These are phyloP conservation scores for Inga oerstediana DNA, from an alignment of 306 rosid genomes.

Conservation along the genomic window DNA sequence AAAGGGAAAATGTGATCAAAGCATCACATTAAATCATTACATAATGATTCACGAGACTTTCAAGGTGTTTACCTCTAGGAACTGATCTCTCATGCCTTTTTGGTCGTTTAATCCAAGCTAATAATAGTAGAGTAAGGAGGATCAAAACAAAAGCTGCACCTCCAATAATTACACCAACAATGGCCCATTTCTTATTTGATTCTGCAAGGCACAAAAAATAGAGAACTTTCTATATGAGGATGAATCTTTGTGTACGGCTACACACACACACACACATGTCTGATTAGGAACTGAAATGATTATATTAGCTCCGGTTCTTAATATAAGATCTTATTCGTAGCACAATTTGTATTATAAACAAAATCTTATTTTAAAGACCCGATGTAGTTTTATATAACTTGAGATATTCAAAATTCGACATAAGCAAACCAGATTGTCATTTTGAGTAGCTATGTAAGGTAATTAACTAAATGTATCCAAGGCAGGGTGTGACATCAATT, in stretches of 20 bases:
- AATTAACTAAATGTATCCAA: no score
- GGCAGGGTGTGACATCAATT: not conserved
- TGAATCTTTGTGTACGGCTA: no score
- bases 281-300: no score
- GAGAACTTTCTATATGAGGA: no score
- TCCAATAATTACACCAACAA: not conserved
- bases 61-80: not conserved
- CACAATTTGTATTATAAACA: no score
- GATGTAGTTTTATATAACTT: no score
- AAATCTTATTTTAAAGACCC: no score
- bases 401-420: not conserved
- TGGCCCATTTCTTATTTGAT: not conserved
- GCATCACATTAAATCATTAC: not conserved
- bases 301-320: no score
- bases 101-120: not conserved
- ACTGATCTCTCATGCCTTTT: not conserved
- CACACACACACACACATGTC: rapidly evolving
- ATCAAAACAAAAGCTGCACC: not conserved
- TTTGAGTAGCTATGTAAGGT: no score
- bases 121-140: not conserved
- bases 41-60: not conserved
- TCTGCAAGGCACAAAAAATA: not conserved
- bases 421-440: no score
- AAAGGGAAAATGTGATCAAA: not conserved
- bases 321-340: no score